Base-by-base conservation (phyloP, 2,329 filamentous ascomycete genomes). In the Ophiognomonia clavigignenti-juglandacearum region DNA sequence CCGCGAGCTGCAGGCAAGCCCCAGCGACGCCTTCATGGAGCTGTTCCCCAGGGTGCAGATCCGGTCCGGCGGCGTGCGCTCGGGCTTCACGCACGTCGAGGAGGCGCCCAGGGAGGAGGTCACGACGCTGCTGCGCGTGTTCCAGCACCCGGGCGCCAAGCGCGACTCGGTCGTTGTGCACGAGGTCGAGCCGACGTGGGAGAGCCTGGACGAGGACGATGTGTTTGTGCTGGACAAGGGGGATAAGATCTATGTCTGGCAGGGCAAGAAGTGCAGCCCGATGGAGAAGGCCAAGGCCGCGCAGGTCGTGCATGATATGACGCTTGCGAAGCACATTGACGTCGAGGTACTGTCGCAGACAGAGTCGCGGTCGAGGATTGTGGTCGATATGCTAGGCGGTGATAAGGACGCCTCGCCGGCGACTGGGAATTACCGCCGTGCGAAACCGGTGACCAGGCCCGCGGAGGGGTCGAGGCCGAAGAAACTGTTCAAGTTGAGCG, bases 261-360 rank as follows among this genome's bases (percentile, higher is more conserved):
- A 86, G 65, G 83, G 83, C 42, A 73, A 71, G 56, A 72, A 71
- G 35, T 83, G 80, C 59, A 81, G 76, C 39, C 82, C 82, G 0
- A 83, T 85, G 78, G 83, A 86, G 58, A 85, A 83, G 66, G 76
- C 77, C 37, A 83, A 82, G 64, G 80, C 81, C 0, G 82, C 82
- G 0, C 80, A 83, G 59, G 79, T 85, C 2, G 82, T 85, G 4
- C 75, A 83, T 56, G 78, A 83, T 50, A 71, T 82, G 72, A 83
- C 76, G 0, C 63, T 78, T 7, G 80, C 79, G 11, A 85, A 85
- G 58, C 76, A 82, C 53, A 59, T 78, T 37, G 78, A 85, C 45
- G 79, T 85, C 22, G 81, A 86, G 60, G 82, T 86, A 8, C 59
- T 86, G 6, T 72, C 80, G 1, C 81, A 85, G 58, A 64, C 69